Evolutionary conservation across 805 yeast species (phyloP).

Genomic region (Yarrowia sp.): DNA sequence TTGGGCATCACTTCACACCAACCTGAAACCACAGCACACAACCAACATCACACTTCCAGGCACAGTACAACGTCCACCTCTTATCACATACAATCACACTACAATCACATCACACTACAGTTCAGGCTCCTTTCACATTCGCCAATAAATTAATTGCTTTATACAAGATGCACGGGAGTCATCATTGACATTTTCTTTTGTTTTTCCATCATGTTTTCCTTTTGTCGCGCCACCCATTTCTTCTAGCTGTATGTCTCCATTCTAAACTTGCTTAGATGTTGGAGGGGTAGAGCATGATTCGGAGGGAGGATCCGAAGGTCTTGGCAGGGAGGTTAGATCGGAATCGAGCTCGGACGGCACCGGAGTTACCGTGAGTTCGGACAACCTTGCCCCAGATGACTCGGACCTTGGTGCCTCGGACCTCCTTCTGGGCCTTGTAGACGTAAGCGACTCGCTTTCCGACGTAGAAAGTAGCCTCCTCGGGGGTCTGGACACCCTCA

Average conservation of each 20-base stretch:
- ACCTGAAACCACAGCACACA: no score
- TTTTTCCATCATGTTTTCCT: conserved; percentile 22
- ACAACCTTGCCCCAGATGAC: conserved; percentile 99
- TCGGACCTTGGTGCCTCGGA: conserved; percentile 98
- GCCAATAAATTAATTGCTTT: conserved; percentile 27
- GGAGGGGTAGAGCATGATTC: conserved; percentile 99
- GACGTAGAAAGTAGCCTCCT: conserved; percentile 98
- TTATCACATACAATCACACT: neutral
- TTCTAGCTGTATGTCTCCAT: neutral
- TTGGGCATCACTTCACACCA: no score
- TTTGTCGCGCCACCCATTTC: neutral
- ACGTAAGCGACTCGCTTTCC: conserved; percentile 99
- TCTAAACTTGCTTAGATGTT: conserved; percentile 72
- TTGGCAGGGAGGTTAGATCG: conserved; percentile 98
- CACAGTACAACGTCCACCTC: no score
- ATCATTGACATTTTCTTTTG: conserved; percentile 24
- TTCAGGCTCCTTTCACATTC: conserved; percentile 7
- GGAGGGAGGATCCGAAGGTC: conserved; percentile 99
- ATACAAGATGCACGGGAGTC: conserved; percentile 25
- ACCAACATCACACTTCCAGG: no score
- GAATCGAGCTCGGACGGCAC: conserved; percentile 98
- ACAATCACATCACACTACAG: neutral
- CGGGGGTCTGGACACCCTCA: conserved; percentile 89
- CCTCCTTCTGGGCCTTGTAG: conserved; percentile 97
- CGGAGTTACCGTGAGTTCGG: conserved; percentile 98